A percentile compares a stretch with the other conserved stretches of the same genome.
phyloP scores from a whole-genome alignment of 805 yeast species.

The Nakazawaea populi region DNA sequence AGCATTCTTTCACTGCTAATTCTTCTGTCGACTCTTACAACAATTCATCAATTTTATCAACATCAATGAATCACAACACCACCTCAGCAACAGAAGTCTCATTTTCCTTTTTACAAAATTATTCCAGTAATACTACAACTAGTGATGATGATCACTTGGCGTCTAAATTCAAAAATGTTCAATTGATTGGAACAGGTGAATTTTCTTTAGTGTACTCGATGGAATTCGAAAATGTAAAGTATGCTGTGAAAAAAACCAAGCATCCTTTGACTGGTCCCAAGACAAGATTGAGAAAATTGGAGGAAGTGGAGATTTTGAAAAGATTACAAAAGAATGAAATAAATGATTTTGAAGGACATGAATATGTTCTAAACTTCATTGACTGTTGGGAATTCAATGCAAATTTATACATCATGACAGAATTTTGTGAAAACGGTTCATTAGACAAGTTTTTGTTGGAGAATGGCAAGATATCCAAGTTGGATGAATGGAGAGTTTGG shows the following conservation, averaged over 20 bases:
- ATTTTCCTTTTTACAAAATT: constrained; percentile 7
- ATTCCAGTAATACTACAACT: neutral
- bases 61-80: constrained; percentile 4
- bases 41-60: constrained; percentile 13
- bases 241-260: constrained; percentile 86
- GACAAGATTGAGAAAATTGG: constrained; percentile 55
- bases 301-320: constrained; percentile 72
- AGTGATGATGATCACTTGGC: constrained; percentile 36
- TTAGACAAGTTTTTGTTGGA: constrained; percentile 74
- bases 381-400: constrained; percentile 82
- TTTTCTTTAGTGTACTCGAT: constrained; percentile 87
- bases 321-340: constrained; percentile 32
- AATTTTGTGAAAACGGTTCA: constrained; percentile 88
- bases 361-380: constrained; percentile 69
- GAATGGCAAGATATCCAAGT: constrained; percentile 64
- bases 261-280: constrained; percentile 52
- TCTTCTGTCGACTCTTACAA: constrained; percentile 9
- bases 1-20: constrained; percentile 14
- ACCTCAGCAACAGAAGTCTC: constrained; percentile 12
- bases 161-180: constrained; percentile 58
- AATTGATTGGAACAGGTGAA: constrained; percentile 76
- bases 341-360: constrained; percentile 56
- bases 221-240: constrained; percentile 56
- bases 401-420: constrained; percentile 86
- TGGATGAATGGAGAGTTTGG: constrained; percentile 98